A percentile compares a stretch with the other conserved stretches of the same genome.
Evolutionary conservation across 1,284 basidiomycete species (phyloP).

Genomic region (Ustilago lituana): DNA sequence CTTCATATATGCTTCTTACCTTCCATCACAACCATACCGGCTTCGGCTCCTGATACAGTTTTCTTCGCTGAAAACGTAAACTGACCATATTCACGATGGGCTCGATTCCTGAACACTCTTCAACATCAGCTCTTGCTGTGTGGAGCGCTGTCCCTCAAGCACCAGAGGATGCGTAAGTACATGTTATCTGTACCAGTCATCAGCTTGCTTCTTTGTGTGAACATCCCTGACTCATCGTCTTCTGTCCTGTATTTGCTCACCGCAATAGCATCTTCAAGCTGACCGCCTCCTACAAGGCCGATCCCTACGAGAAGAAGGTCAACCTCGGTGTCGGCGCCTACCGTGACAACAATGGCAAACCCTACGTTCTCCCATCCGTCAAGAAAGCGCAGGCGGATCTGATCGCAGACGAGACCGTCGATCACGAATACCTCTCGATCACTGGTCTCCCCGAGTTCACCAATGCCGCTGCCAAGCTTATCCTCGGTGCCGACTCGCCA

Average conservation of each 20-base stretch:
- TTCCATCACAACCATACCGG: neutral
- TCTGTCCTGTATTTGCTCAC: neutral
- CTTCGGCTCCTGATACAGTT: too few species aligned
- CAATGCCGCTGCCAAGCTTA: constrained; percentile 79
- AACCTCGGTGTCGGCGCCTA: constrained; percentile 78
- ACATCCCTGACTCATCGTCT: neutral
- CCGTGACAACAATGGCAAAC: constrained; percentile 68
- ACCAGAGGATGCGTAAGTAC: constrained; percentile 58
- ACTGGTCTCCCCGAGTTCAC: constrained; percentile 86
- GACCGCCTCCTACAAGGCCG: constrained; percentile 85
- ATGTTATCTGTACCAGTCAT: neutral
- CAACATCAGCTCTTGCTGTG: constrained; percentile 38
- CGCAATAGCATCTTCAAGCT: constrained; percentile 80
- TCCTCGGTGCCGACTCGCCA: constrained; percentile 79
- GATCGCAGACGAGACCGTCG: constrained; percentile 77
- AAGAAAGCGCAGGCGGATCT: constrained; percentile 77
- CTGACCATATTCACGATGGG: constrained; percentile 32
- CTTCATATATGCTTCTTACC: neutral
- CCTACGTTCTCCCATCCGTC: constrained; percentile 69
- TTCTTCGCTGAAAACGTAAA: constrained; percentile 3
- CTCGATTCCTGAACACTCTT: constrained; percentile 25
- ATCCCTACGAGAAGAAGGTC: constrained; percentile 81
- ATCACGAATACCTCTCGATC: constrained; percentile 95
- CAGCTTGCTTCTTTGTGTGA: too few species aligned
- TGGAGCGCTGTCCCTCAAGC: constrained; percentile 56